Evolutionary conservation across 257 asterid species (phyloP), one percentile per base, ranked within the genome.

Genomic region (Solanum chiquidenum): DNA sequence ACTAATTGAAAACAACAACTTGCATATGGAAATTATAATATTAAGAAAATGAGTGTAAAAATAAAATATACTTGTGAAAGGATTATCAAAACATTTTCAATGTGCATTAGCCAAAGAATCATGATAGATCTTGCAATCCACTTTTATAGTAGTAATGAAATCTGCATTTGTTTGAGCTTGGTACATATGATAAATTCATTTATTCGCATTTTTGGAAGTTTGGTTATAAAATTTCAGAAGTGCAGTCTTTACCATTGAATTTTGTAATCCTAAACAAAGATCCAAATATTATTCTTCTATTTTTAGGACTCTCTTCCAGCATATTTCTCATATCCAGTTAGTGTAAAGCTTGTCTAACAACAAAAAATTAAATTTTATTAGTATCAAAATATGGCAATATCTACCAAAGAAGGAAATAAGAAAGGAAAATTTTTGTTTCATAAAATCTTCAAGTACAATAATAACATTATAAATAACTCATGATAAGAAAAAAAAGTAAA

Each of bases 271-370:
- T 88, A 58, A 87, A 88, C 88, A 83, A 89, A 89, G 40, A 93
- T 89, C 94, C 95, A 91, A 16, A 93, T 90, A 87, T 89, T 93
- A 46, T 91, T 89, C 91, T 93, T 93, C 95, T 93, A 93, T 89
- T 91, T 93, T 87, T 91, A 88, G 5, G 94, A 89, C 87, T 93
- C 94, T 89, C 95, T 91, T 71, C 91, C 91, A 34, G 89, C 90
- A 88, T 91, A 92, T 86, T 91, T 91, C 91, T 93, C 95, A 86
- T 91, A 93, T 64, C 93, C 90, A 86, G 94, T 90, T 3, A 91
- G 94, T 11, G 93, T 89, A 90, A 90, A 91, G 86, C 90, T 93
- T 93, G 37, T 90, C 95, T 91, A 66, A 44, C 46, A 55, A 88
- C 34, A 64, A 25, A 77, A 25, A 2, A n/a, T 10, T 6, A 4